These are phyloP conservation scores for Farysia itapuensis DNA, from an alignment of 1,284 basidiomycete species.

Conservation along the genomic window DNA sequence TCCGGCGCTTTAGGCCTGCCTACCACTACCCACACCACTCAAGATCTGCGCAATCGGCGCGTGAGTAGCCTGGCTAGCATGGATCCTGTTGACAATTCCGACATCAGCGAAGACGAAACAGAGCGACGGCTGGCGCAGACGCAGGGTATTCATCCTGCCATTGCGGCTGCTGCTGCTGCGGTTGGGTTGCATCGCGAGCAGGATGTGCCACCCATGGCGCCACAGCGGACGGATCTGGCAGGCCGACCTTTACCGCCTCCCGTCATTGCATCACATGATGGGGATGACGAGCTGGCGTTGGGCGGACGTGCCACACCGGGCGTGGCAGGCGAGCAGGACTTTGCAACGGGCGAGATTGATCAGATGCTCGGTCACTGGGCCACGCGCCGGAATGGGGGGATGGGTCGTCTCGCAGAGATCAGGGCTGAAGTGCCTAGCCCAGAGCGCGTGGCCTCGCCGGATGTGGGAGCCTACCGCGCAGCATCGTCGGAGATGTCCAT, in stretches of 20 bases:
- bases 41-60: constrained; percentile 36
- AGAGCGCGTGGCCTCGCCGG: constrained; percentile 28
- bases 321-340: constrained; percentile 33
- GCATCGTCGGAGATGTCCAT: constrained; percentile 12
- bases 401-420: constrained; percentile 19
- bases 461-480: constrained; percentile 4
- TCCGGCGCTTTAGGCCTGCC: no score
- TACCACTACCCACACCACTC: no score
- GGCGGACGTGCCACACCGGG: constrained; percentile 41
- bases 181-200: constrained; percentile 6
- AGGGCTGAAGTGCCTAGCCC: constrained; percentile 21
- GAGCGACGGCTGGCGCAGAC: constrained; percentile 35
- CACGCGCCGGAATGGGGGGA: constrained; percentile 12
- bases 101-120: constrained; percentile 48
- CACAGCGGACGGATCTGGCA: constrained; percentile 43
- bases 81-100: constrained; percentile 42
- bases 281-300: constrained; percentile 33
- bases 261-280: constrained; percentile 47
- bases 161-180: constrained; percentile 16
- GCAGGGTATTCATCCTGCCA: constrained; percentile 21
- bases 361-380: constrained; percentile 48
- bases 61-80: constrained; percentile 44
- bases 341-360: constrained; percentile 47
- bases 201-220: constrained; percentile 20
- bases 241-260: constrained; percentile 51